Conservation (phyloP, 306 rosid genomes). For the Quercus alba region DNA sequence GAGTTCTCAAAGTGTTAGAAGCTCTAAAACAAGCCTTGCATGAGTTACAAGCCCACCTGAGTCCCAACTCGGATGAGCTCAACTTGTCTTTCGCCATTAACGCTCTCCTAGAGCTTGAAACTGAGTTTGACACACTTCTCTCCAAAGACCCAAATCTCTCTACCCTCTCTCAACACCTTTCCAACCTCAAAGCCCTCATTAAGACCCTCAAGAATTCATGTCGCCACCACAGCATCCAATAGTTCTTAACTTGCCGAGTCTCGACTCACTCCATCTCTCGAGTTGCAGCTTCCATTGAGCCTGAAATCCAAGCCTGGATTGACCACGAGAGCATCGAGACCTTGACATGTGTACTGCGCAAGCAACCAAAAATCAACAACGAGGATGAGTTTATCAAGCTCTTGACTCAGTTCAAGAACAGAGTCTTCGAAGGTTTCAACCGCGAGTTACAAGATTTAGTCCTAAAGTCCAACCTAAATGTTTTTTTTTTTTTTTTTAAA, state of each 20-base stretch:
- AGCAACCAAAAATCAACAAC: not conserved
- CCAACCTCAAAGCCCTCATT: slow-evolving; percentile 52
- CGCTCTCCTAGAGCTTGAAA: slow-evolving; percentile 74
- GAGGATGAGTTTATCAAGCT: slow-evolving; percentile 35
- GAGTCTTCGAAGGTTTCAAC: slow-evolving; percentile 60
- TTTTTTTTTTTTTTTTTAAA: too few relatives aligned
- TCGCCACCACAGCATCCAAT: slow-evolving; percentile 25
- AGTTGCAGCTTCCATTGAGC: slow-evolving; percentile 58
- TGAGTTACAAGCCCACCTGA: slow-evolving; percentile 45
- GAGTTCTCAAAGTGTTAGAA: slow-evolving; percentile 61
- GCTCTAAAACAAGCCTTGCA: slow-evolving; percentile 85
- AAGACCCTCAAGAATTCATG: slow-evolving; percentile 32
- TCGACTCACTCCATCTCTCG: slow-evolving; percentile 58
- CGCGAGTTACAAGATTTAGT: slow-evolving; percentile 65
- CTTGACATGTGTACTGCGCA: slow-evolving; percentile 31
- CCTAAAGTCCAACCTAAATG: slow-evolving; percentile 42
- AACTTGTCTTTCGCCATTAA: slow-evolving; percentile 63
- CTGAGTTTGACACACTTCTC: slow-evolving; percentile 59
- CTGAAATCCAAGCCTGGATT: slow-evolving; percentile 81
- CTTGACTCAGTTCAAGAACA: slow-evolving; percentile 47
- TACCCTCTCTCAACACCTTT: slow-evolving; percentile 50
- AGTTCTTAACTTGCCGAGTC: slow-evolving; percentile 59
- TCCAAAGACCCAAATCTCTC: slow-evolving; percentile 55
- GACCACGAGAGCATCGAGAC: slow-evolving; percentile 53
- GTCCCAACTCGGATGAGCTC: slow-evolving; percentile 32